These are phyloP conservation scores for Malassezia japonica DNA, from an alignment of 1,284 basidiomycete species.

Conservation along the genomic window DNA sequence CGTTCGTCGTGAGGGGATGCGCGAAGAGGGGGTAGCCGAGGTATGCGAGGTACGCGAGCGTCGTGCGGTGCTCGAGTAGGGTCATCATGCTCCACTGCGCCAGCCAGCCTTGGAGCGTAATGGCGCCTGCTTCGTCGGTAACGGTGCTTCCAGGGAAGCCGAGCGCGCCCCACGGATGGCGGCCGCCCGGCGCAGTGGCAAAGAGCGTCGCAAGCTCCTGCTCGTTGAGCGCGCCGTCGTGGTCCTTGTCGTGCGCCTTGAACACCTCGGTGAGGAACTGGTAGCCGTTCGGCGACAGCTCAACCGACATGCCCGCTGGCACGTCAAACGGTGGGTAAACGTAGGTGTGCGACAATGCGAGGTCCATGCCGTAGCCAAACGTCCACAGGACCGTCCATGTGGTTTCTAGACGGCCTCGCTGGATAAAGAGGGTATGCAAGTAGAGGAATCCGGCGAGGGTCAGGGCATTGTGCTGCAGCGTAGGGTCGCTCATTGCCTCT, in stretches of 20 bases:
- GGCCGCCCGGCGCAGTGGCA: constrained; percentile 68
- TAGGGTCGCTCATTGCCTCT: constrained; percentile 24
- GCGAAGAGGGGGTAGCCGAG: constrained; percentile 61
- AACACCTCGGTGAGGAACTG: constrained; percentile 97
- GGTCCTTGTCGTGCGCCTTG: constrained; percentile 92
- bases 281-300: constrained; percentile 83
- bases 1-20: constrained; percentile 5
- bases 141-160: constrained; percentile 63
- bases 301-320: constrained; percentile 82
- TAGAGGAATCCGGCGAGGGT: constrained; percentile 90
- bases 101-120: constrained; percentile 92
- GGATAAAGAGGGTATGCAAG: constrained; percentile 92
- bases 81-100: constrained; percentile 99
- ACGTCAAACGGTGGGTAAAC: constrained; percentile 67
- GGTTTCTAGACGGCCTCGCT: constrained; percentile 87
- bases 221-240: constrained; percentile 80
- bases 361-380: constrained; percentile 91
- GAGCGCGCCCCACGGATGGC: constrained; percentile 41
- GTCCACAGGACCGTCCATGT: constrained; percentile 93
- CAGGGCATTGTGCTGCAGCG: constrained; percentile 55
- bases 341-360: constrained; percentile 56
- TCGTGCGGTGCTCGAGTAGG: constrained; percentile 78
- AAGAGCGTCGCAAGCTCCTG: constrained; percentile 82
- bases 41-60: constrained; percentile 90
- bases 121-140: constrained; percentile 75